phyloP scores from a whole-genome alignment of 2,329 filamentous ascomycete genomes.

The Chrysoporthe deuterocubensis region DNA sequence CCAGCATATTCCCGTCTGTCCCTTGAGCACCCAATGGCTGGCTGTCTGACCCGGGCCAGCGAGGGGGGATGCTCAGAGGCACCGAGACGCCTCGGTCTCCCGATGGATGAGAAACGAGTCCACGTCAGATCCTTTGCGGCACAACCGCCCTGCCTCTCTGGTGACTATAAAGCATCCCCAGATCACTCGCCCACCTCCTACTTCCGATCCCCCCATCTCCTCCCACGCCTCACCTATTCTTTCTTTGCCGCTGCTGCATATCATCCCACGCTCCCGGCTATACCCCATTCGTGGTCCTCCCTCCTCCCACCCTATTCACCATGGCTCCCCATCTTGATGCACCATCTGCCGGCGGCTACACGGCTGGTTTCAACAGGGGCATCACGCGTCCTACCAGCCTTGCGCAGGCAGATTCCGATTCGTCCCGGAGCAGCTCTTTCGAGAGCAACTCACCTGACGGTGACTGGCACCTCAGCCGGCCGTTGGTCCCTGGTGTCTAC shows the following conservation, averaged over 20 bases:
- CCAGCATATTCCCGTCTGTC: constrained; percentile 1
- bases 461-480: constrained; percentile 40
- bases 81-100: constrained; percentile 11
- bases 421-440: constrained; percentile 48
- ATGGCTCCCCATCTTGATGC: constrained; percentile 55
- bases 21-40: constrained; percentile 13
- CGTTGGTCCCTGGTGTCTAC: constrained; percentile 61
- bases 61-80: constrained; percentile 5
- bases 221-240: constrained; percentile 11
- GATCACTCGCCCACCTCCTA: constrained; percentile 3
- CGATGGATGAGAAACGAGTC: constrained; percentile 8
- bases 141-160: background rate
- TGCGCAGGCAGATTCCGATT: constrained; percentile 37
- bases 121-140: constrained; percentile 15
- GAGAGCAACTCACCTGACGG: constrained; percentile 43
- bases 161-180: constrained; percentile 21
- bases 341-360: constrained; percentile 50
- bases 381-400: constrained; percentile 38
- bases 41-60: constrained; percentile 13
- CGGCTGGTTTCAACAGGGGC: constrained; percentile 45
- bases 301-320: constrained; percentile 16
- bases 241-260: constrained; percentile 12
- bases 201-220: constrained; percentile 7
- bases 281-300: constrained; percentile 13
- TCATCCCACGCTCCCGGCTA: constrained; percentile 16